Conservation (phyloP, 441 rosid genomes). For the Eugenia klotzschiana region DNA sequence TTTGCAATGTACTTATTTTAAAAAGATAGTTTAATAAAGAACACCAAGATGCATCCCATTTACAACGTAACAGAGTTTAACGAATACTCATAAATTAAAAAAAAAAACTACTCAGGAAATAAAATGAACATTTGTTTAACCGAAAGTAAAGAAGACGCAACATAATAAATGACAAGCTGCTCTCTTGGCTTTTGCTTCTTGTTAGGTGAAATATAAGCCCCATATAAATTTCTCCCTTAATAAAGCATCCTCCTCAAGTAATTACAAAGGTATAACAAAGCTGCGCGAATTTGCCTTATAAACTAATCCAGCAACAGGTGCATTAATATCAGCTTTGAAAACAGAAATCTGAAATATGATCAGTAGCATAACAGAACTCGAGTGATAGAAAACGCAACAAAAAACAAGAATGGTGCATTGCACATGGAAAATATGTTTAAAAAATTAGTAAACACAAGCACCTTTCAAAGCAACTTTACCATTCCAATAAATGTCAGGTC, state of each 20-base stretch:
- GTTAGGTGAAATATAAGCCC: not conserved
- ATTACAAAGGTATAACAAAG: not conserved
- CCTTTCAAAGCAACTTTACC: slow-evolving; percentile 62
- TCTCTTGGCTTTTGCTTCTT: not conserved
- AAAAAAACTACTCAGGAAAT: not conserved
- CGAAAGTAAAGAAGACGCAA: not conserved
- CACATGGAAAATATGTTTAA: not conserved
- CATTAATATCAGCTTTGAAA: not conserved
- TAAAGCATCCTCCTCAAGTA: not conserved
- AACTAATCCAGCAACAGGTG: not conserved
- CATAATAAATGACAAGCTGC: not conserved
- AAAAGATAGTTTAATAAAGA: not conserved
- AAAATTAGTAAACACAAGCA: not conserved
- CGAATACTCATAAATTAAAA: not conserved
- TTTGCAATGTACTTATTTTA: not conserved
- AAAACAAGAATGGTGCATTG: not conserved
- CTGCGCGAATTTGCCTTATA: not conserved
- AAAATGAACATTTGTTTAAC: not conserved
- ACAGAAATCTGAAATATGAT: not conserved
- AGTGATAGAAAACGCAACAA: not conserved
- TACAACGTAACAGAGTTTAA: not conserved
- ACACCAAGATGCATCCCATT: not conserved
- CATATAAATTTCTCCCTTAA: not conserved
- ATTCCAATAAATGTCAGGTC: slow-evolving; percentile 98
- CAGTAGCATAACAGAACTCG: not conserved